phyloP scores from a whole-genome alignment of 305 asterid species.

The Fraxinus paxiana region DNA sequence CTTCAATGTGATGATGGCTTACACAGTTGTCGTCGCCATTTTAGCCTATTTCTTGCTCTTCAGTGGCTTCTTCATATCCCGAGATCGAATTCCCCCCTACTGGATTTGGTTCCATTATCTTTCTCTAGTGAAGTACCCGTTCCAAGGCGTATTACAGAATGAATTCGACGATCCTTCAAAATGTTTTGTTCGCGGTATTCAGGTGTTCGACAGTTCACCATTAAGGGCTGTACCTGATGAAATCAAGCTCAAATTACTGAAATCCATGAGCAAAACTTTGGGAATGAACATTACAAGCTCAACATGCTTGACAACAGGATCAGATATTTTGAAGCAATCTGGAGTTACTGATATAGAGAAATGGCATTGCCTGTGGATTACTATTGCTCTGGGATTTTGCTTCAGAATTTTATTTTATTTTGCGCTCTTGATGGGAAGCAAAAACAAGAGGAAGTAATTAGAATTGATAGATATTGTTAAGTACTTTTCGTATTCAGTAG shows the following conservation, averaged over 20 bases:
- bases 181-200: slow-evolving; percentile 49
- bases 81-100: slow-evolving; percentile 48
- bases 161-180: slow-evolving; percentile 44
- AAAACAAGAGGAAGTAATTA: slow-evolving; percentile 49
- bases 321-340: slow-evolving; percentile 41
- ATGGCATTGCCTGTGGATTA: slow-evolving; percentile 67
- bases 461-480: neutral
- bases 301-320: slow-evolving; percentile 49
- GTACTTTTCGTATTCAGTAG: neutral
- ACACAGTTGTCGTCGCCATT: slow-evolving; percentile 46
- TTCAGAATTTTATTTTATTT: slow-evolving; percentile 60
- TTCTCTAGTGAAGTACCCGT: slow-evolving; percentile 58
- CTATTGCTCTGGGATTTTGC: slow-evolving; percentile 48
- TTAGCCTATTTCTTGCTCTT: slow-evolving; percentile 51
- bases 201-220: slow-evolving; percentile 51
- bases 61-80: slow-evolving; percentile 46
- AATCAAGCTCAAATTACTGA: slow-evolving; percentile 34
- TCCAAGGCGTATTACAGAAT: slow-evolving; percentile 55
- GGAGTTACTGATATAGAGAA: slow-evolving; percentile 50
- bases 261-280: slow-evolving; percentile 44
- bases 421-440: slow-evolving; percentile 56
- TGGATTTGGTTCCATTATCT: slow-evolving; percentile 68
- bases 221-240: slow-evolving; percentile 28
- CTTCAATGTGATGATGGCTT: slow-evolving; percentile 49
- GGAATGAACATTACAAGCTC: slow-evolving; percentile 48